Percentiles rank a stretch among this genome's conserved stretches.
Evolutionary conservation across 1,284 basidiomycete genomes (phyloP).

Genomic region (Papiliotrema terrestris): DNA sequence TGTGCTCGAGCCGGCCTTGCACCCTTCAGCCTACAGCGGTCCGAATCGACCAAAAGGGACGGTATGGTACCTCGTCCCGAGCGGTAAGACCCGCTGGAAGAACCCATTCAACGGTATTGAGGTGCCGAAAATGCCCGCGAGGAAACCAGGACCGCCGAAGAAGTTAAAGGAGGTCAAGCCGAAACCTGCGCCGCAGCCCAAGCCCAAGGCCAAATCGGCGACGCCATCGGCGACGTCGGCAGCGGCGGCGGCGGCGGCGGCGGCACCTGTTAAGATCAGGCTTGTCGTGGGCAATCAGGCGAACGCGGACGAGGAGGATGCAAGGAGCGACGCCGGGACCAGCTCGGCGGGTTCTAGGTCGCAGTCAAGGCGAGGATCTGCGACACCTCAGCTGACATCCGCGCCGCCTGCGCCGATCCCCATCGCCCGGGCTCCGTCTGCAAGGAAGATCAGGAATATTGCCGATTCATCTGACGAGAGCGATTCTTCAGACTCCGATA

Average conservation of each 20-base stretch:
- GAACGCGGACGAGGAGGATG: slow-evolving; percentile 6
- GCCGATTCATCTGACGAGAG: slow-evolving; percentile 39
- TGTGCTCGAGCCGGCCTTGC: slow-evolving; percentile 40
- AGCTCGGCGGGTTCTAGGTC: slow-evolving; percentile 2
- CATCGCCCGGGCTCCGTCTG: background rate
- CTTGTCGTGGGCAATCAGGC: slow-evolving; percentile 14
- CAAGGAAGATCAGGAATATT: slow-evolving; percentile 11
- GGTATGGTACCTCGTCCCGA: slow-evolving; percentile 38
- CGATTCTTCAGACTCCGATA: slow-evolving; percentile 38
- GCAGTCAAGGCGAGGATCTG: slow-evolving; percentile 7
- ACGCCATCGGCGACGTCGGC: slow-evolving; percentile 3
- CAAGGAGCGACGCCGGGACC: slow-evolving; percentile 1
- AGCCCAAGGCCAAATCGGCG: slow-evolving; percentile 1
- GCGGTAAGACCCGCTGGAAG: slow-evolving; percentile 37
- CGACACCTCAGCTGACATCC: slow-evolving; percentile 1
- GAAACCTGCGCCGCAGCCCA: background rate
- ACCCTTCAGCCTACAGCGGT: slow-evolving; percentile 36
- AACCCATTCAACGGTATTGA: slow-evolving; percentile 42
- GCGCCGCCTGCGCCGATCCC: background rate
- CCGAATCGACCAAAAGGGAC: slow-evolving; percentile 40
- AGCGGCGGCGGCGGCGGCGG: slow-evolving; percentile 1
- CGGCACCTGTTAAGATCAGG: slow-evolving; percentile 25
- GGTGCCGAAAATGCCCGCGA: slow-evolving; percentile 31
- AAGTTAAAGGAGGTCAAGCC: slow-evolving; percentile 6
- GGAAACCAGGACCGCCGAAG: slow-evolving; percentile 32